phyloP scores from a whole-genome alignment of 2,329 filamentous ascomycete species.

The Cordyceps cicadae region DNA sequence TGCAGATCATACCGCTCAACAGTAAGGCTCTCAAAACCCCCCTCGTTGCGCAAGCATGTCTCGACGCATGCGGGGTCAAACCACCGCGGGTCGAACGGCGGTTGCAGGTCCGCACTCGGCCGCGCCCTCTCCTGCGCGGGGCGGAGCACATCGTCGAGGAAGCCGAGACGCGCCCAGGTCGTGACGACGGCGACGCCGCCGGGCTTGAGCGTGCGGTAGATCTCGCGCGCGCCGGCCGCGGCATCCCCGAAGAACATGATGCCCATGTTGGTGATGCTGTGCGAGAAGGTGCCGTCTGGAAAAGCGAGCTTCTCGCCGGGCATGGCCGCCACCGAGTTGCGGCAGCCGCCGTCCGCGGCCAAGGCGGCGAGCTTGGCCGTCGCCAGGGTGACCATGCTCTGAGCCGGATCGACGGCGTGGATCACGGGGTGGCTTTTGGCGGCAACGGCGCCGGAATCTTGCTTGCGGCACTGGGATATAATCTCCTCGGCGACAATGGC shows the following conservation, averaged over 20 bases:
- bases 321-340: slow-evolving; percentile 13
- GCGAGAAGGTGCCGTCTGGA: slow-evolving; percentile 26
- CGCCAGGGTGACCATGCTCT: slow-evolving; percentile 17
- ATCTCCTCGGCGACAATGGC: slow-evolving; percentile 19
- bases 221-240: slow-evolving; percentile 26
- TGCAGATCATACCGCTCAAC: background rate
- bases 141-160: slow-evolving; percentile 12
- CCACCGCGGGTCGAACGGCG: slow-evolving; percentile 14
- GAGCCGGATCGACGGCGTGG: slow-evolving; percentile 15
- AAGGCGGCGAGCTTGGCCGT: slow-evolving; percentile 11
- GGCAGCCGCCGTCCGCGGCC: slow-evolving; percentile 7
- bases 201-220: slow-evolving; percentile 28
- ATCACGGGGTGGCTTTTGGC: slow-evolving; percentile 2
- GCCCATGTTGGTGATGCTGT: slow-evolving; percentile 31
- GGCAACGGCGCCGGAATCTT: background rate
- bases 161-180: slow-evolving; percentile 17
- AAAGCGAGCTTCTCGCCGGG: slow-evolving; percentile 19
- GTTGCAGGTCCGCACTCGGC: slow-evolving; percentile 11
- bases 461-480: background rate
- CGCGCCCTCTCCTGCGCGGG: slow-evolving; percentile 11
- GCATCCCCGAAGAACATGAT: slow-evolving; percentile 28
- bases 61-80: slow-evolving; percentile 7
- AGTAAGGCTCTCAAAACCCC: slow-evolving; percentile 9
- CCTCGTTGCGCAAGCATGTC: background rate
- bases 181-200: slow-evolving; percentile 30